Evolutionary conservation across 495 filamentous ascomycete species (phyloP).

Genomic region (Apiosordaria backusii): DNA sequence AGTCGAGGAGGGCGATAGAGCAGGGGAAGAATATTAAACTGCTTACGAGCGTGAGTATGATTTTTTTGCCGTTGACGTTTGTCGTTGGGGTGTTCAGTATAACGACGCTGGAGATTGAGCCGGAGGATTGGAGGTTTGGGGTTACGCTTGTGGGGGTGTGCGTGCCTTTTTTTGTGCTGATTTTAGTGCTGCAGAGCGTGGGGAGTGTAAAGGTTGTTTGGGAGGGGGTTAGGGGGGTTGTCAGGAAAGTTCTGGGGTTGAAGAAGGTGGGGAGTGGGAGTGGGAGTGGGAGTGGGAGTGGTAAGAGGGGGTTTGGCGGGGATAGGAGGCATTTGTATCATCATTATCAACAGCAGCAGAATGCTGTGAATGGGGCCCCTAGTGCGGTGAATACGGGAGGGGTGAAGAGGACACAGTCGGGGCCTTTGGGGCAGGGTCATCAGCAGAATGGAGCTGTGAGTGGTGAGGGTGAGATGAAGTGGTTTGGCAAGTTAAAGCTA

Average conservation of each 20-base stretch:
- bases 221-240: background rate
- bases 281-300: background rate
- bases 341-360: background rate
- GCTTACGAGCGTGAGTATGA: constrained; percentile 39
- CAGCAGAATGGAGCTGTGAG: background rate
- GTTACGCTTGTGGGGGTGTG: constrained; percentile 33
- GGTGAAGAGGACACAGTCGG: background rate
- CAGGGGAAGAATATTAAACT: constrained; percentile 41
- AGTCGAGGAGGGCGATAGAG: constrained; percentile 32
- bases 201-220: constrained; percentile 16
- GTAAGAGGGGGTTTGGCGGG: background rate
- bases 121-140: constrained; percentile 31
- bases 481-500: background rate
- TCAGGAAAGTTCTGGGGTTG: background rate
- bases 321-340: constrained; percentile 2
- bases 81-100: constrained; percentile 39
- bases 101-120: constrained; percentile 26
- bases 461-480: background rate
- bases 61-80: constrained; percentile 43
- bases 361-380: background rate
- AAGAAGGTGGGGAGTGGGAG: background rate
- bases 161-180: constrained; percentile 35
- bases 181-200: constrained; percentile 29
- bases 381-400: no score
- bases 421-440: background rate